phyloP scores from a whole-genome alignment of 805 yeast species.

The Saccharomyces kudriavzevii region DNA sequence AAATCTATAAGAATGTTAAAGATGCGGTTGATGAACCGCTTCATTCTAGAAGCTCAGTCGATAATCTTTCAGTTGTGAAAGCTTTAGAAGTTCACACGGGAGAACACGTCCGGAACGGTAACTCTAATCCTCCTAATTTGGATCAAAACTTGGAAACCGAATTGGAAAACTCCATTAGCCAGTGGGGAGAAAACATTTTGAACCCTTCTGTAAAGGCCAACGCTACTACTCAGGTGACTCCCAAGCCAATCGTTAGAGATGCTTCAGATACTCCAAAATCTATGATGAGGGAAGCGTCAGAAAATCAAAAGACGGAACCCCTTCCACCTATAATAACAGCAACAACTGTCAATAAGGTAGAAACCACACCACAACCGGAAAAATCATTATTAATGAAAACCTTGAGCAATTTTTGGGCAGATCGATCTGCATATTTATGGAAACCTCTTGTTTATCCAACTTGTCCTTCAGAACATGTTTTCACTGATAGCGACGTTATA shows the following conservation, averaged over 20 bases:
- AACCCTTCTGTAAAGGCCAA: background rate
- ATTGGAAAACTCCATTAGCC: constrained; percentile 26
- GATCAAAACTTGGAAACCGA: constrained; percentile 23
- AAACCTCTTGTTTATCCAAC: constrained; percentile 83
- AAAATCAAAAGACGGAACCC: constrained; percentile 10
- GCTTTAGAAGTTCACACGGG: constrained; percentile 1
- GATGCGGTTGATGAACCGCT: constrained; percentile 70
- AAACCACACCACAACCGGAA: constrained; percentile 43
- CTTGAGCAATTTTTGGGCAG: constrained; percentile 92
- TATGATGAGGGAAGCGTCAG: background rate
- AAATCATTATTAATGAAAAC: constrained; percentile 73
- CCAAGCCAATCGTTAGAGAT: background rate
- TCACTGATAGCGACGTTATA: constrained; percentile 87
- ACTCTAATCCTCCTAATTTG: constrained; percentile 4
- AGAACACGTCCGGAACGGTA: constrained; percentile 1
- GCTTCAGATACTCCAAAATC: background rate
- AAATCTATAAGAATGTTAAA: constrained; percentile 76
- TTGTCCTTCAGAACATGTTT: constrained; percentile 72
- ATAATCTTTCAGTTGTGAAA: constrained; percentile 5
- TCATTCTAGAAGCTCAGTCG: constrained; percentile 17
- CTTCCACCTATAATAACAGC: constrained; percentile 16
- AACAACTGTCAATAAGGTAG: constrained; percentile 20
- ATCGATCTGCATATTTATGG: constrained; percentile 92
- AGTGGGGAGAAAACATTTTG: constrained; percentile 24
- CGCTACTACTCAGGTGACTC: background rate